Conservation (phyloP, 2,329 filamentous ascomycete species). For the Teratosphaeriaceae sp. region DNA sequence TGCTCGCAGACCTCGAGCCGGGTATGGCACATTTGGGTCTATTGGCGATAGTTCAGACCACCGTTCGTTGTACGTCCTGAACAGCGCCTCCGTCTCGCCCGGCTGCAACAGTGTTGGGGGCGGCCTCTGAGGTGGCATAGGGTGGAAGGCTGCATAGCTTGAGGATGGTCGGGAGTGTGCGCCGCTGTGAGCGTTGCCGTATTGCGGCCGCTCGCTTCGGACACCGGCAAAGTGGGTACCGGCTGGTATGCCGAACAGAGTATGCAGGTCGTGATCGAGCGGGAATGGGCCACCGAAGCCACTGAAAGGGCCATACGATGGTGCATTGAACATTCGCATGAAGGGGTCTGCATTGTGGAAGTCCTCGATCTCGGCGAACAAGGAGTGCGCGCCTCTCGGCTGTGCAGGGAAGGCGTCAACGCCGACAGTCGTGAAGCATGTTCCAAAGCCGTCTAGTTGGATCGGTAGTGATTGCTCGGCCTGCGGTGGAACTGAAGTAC, state of each 20-base stretch:
- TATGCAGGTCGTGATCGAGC: constrained; percentile 11
- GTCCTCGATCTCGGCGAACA: constrained; percentile 13
- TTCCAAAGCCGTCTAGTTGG: neutral
- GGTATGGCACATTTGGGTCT: constrained; percentile 24
- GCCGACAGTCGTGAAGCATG: neutral
- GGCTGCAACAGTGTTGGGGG: constrained; percentile 19
- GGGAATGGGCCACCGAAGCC: constrained; percentile 7
- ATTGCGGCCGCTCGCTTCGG: constrained; percentile 13
- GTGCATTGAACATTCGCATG: constrained; percentile 14
- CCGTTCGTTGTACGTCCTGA: constrained; percentile 21
- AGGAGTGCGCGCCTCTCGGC: constrained; percentile 1
- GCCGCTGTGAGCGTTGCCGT: constrained; percentile 9
- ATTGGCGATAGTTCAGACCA: constrained; percentile 21
- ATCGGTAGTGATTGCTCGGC: neutral
- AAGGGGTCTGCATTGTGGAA: constrained; percentile 9
- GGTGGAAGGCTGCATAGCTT: constrained; percentile 8
- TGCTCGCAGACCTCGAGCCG: constrained; percentile 23
- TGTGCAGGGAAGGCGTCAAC: neutral
- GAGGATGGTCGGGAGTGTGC: constrained; percentile 6
- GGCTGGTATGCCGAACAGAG: constrained; percentile 16
- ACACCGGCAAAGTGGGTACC: constrained; percentile 3
- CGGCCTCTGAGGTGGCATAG: constrained; percentile 10
- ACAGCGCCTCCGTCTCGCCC: constrained; percentile 22
- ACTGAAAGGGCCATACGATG: constrained; percentile 14
- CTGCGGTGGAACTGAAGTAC: neutral